Percentiles rank a stretch among this genome's conserved stretches.
phyloP scores from a whole-genome alignment of 345 rosid species.

The Abelmoschus esculentus region DNA sequence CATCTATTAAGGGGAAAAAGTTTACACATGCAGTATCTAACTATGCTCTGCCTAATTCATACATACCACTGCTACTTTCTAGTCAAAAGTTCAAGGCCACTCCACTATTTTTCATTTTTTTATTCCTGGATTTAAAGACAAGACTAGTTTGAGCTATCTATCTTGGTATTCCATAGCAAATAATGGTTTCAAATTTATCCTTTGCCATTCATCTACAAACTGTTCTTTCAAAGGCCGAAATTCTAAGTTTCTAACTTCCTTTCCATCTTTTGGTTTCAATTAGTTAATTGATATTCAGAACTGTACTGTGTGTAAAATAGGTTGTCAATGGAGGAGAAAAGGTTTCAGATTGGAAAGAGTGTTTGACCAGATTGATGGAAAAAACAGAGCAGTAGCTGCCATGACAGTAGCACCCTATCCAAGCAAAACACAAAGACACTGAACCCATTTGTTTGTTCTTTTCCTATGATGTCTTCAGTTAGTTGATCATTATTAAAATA shows the following conservation, averaged over 20 bases:
- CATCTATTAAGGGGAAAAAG: no score
- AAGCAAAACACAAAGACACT: not conserved
- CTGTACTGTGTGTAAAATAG: conserved; percentile 24
- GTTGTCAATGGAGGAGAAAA: conserved; percentile 61
- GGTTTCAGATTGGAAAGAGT: conserved; percentile 23
- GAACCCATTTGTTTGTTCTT: not conserved
- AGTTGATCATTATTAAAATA: not conserved
- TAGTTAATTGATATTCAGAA: not conserved
- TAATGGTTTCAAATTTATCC: no score
- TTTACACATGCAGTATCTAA: conserved; percentile 4
- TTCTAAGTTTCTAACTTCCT: not conserved
- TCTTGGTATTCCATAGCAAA: not conserved
- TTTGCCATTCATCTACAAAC: not conserved
- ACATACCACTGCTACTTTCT: not conserved
- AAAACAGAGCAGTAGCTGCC: no score
- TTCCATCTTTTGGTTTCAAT: not conserved
- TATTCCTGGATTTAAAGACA: conserved; percentile 15
- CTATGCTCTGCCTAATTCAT: not conserved
- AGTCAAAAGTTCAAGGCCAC: not conserved
- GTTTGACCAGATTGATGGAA: no score
- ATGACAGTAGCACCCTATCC: no score
- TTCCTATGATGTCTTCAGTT: not conserved
- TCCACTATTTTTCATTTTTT: not conserved
- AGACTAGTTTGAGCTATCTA: not conserved
- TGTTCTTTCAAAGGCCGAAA: not conserved